Base-by-base conservation (phyloP, 1,139 yeast genomes). In the Taphrina deformans region DNA sequence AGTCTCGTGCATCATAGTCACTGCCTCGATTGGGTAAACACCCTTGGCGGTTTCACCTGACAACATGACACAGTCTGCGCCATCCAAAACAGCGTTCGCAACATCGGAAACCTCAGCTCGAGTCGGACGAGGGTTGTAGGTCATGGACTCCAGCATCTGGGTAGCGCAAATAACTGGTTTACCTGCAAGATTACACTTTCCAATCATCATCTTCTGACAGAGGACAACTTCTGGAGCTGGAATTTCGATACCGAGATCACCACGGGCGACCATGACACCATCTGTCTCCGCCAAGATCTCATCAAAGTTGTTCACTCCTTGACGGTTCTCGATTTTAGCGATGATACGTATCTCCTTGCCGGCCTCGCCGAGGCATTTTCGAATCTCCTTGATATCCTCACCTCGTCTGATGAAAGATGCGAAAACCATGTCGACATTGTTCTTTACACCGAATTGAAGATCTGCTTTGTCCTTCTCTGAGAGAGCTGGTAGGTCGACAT, bases 21-120 rank as follows among this genome's bases (percentile, higher is more conserved):
- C 99, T 69, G 99, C 96, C 83, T 93, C 96, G 70, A 86, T 79
- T 77, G 99, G 99, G 83, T 93, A 93, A 83, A 86, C 84, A 83
- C 99, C 99, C 86, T 95, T 93, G 76, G 99, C 99, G 73, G 99
- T 93, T 83, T 93, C 99, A 78, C 99, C 99, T 66, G 97, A 89
- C 79, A 93, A 85, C 99, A 93, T 93, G 67, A 70, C 71, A 56
- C 98, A 93, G 83, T 93, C 99, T 75, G 98, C 97, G 81, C 99
- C 99, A 77, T 93, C 99, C 78, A 93, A 85, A 73, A 95, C 88
- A 73, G 99, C 99, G 80, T 93, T 93, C 82, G 99, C 99, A 71
- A 95, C 99, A 79, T 93, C 99, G 66, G 96, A 88, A 70, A 93
- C 98, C 83, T 93, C 99, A 73, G 99, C 99, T 83, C 99, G 89